Percentiles rank a stretch among this genome's conserved stretches.
Conservation (phyloP, 2,329 filamentous ascomycete species). For the Cladosporium sp. region DNA sequence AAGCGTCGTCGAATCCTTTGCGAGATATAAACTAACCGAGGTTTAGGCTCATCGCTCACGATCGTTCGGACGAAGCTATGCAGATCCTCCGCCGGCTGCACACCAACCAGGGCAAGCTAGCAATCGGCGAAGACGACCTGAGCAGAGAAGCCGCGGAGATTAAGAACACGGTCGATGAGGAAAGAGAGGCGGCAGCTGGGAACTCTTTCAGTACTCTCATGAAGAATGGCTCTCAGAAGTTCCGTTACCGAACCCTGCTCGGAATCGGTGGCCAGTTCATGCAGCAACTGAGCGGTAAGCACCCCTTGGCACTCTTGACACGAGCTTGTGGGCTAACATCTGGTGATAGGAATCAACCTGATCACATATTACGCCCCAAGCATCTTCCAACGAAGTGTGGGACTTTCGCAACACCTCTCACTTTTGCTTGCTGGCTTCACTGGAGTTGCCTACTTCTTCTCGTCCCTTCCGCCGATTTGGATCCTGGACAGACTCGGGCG, state of each 20-base stretch:
- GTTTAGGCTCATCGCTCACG: conserved; percentile 21
- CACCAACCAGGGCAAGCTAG: conserved; percentile 21
- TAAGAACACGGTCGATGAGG: conserved; percentile 37
- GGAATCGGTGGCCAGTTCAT: conserved; percentile 45
- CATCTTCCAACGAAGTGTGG: conserved; percentile 45
- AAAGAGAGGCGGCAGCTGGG: conserved; percentile 33
- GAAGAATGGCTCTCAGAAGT: conserved; percentile 41
- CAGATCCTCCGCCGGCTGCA: conserved; percentile 26
- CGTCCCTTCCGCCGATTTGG: conserved; percentile 35
- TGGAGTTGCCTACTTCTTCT: conserved; percentile 35
- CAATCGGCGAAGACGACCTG: conserved; percentile 15
- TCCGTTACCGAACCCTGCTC: conserved; percentile 37
- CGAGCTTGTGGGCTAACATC: not conserved
- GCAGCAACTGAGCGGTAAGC: conserved; percentile 33
- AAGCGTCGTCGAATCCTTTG: not conserved
- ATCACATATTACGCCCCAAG: conserved; percentile 39
- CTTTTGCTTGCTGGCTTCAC: conserved; percentile 45
- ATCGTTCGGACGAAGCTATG: conserved; percentile 25
- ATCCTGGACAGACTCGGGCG: conserved; percentile 38
- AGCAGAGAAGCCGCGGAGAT: conserved; percentile 34
- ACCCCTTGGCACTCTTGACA: not conserved
- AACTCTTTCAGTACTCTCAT: conserved; percentile 33
- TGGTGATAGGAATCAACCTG: conserved; percentile 23
- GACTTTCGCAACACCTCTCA: conserved; percentile 40
- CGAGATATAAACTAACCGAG: not conserved